phyloP scores from a whole-genome alignment of 2,329 filamentous ascomycete genomes.

The Colletotrichum theobromicola region DNA sequence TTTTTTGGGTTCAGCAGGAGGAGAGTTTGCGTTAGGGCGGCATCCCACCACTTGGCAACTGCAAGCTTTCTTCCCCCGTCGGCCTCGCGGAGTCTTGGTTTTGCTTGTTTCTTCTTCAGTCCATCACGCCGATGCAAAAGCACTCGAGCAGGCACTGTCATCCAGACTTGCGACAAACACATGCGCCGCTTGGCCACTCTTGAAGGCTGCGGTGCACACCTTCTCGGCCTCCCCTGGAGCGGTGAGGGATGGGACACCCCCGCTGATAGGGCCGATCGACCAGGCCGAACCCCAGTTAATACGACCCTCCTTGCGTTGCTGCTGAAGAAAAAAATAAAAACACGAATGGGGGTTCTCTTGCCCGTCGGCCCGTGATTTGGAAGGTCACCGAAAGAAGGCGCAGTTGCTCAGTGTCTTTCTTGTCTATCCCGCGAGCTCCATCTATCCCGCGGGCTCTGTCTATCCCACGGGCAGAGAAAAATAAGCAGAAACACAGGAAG shows the following conservation, averaged over 20 bases:
- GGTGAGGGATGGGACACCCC: slow-evolving; percentile 7
- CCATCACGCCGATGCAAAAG: background rate
- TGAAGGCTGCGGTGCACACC: background rate
- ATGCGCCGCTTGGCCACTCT: background rate
- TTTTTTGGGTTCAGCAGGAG: background rate
- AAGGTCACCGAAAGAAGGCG: background rate
- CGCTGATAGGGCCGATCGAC: slow-evolving; percentile 21
- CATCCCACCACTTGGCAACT: background rate
- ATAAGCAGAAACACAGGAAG: background rate
- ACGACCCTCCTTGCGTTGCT: background rate
- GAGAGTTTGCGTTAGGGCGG: background rate
- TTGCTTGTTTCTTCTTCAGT: background rate
- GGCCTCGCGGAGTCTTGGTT: background rate
- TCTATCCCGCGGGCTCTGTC: background rate
- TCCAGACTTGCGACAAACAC: background rate
- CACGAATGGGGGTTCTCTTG: background rate
- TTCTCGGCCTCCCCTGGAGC: background rate
- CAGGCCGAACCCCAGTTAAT: slow-evolving; percentile 12
- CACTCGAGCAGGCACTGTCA: background rate
- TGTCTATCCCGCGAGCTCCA: background rate
- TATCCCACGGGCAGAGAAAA: background rate
- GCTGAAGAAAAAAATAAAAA: background rate
- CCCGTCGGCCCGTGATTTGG: background rate
- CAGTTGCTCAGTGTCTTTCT: background rate
- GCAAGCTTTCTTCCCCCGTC: background rate